These are phyloP conservation scores for Bonia amplexicaulis DNA, from an alignment of 176 grass and related monocot genomes.

Conservation along the genomic window DNA sequence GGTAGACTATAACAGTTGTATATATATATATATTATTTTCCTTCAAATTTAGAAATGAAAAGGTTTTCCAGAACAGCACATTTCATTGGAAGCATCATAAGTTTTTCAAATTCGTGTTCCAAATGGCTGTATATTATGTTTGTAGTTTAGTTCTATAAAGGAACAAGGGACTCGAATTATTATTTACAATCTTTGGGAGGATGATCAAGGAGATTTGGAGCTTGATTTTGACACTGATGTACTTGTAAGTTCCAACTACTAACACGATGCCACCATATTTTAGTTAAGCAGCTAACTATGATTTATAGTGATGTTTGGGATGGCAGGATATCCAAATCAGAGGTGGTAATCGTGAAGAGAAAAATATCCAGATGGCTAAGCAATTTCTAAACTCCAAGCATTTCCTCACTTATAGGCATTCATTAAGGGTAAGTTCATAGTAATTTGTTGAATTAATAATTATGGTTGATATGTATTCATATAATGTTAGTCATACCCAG, in stretches of 20 bases:
- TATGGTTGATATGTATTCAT: background rate
- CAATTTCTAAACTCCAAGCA: constrained; percentile 80
- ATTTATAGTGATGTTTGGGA: constrained; percentile 37
- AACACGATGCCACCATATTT: background rate
- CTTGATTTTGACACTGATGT: constrained; percentile 87
- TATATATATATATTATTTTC: constrained; percentile 3
- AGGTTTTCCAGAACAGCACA: background rate
- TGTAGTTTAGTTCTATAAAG: constrained; percentile 81
- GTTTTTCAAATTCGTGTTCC: constrained; percentile 13
- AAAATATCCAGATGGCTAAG: constrained; percentile 79
- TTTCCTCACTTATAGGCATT: constrained; percentile 88
- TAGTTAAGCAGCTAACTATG: constrained; percentile 26
- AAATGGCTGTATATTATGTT: constrained; percentile 17
- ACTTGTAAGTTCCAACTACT: constrained; percentile 51
- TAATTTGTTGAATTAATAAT: constrained; percentile 9
- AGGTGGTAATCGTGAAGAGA: constrained; percentile 89
- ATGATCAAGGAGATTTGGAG: constrained; percentile 83
- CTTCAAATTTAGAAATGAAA: background rate
- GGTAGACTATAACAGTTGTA: too few relatives aligned
- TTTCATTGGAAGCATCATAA: constrained; percentile 14
- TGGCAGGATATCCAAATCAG: constrained; percentile 91
- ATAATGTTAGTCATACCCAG: background rate
- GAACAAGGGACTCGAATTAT: constrained; percentile 84
- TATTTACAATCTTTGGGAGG: constrained; percentile 99
- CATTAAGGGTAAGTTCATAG: constrained; percentile 60